Conservation (phyloP, 495 filamentous ascomycete genomes). For the Lindgomyces ingoldianus region DNA sequence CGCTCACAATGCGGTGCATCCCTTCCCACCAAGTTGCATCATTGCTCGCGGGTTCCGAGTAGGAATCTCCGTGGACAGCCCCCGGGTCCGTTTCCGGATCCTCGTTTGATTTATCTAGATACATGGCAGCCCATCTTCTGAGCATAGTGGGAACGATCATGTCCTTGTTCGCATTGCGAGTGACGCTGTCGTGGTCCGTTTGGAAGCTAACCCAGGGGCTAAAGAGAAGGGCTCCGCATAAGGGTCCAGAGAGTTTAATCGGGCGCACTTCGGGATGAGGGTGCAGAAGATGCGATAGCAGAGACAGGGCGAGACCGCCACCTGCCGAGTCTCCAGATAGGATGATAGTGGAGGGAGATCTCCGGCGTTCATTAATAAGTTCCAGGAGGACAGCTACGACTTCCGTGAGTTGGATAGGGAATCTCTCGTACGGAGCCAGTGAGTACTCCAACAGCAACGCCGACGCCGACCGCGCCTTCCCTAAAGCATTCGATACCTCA, state of each 20-base stretch:
- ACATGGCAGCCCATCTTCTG: slow-evolving; percentile 18
- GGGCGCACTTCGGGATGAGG: not conserved
- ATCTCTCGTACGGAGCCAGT: slow-evolving; percentile 9
- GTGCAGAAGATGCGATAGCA: slow-evolving; percentile 20
- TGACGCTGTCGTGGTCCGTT: slow-evolving; percentile 6
- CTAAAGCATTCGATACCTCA: not conserved
- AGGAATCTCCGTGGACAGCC: slow-evolving; percentile 3
- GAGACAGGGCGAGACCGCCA: slow-evolving; percentile 1
- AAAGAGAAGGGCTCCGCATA: not conserved
- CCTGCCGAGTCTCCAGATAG: slow-evolving; percentile 21
- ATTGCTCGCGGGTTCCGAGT: slow-evolving; percentile 7
- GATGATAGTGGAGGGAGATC: slow-evolving; percentile 12
- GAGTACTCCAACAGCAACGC: slow-evolving; percentile 7
- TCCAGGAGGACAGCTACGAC: not conserved
- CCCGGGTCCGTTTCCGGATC: slow-evolving; percentile 16
- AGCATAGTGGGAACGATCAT: not conserved
- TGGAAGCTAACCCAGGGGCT: slow-evolving; percentile 20
- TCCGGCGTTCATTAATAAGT: slow-evolving; percentile 1
- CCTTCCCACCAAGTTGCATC: slow-evolving; percentile 9
- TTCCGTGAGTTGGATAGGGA: slow-evolving; percentile 10
- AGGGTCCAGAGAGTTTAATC: slow-evolving; percentile 5
- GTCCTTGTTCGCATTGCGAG: slow-evolving; percentile 11
- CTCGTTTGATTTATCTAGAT: not conserved
- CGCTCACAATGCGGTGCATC: not conserved
- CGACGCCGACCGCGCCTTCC: not conserved